phyloP scores from a whole-genome alignment of 305 asterid genomes.

The Fraxinus xanthoxyloides region DNA sequence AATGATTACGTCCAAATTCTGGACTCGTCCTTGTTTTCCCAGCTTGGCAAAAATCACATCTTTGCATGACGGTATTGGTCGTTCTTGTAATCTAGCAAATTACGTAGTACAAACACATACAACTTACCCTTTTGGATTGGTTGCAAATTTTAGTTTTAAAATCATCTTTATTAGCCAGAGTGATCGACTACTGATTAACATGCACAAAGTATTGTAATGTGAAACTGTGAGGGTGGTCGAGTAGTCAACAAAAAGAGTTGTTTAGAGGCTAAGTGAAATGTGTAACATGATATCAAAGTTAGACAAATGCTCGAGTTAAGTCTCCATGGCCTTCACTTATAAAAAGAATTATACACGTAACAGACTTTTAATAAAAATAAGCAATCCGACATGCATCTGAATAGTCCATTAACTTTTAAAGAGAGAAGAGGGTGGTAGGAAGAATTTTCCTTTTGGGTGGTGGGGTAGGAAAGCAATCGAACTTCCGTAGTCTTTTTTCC shows the following conservation, averaged over 20 bases:
- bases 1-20: not conserved
- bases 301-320: not conserved
- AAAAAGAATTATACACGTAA: not conserved
- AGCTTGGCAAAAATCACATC: not conserved
- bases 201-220: not conserved
- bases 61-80: not conserved
- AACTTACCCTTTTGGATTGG: not conserved
- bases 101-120: not conserved
- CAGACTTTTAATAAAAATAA: not conserved
- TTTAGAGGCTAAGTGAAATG: not conserved
- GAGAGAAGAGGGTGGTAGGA: not conserved
- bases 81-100: not conserved
- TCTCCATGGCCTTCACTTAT: not conserved
- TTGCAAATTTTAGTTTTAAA: not conserved
- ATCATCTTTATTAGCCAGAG: not conserved
- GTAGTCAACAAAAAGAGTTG: not conserved
- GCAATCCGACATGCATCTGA: not conserved
- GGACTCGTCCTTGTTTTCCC: not conserved
- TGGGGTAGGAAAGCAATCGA: not conserved
- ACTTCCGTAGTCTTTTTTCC: not conserved
- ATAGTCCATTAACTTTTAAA: not conserved
- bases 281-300: not conserved
- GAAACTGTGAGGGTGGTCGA: not conserved
- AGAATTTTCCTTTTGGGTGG: not conserved
- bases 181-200: not conserved